Conservation (phyloP, 306 rosid species). For the Rosa lucieae region DNA sequence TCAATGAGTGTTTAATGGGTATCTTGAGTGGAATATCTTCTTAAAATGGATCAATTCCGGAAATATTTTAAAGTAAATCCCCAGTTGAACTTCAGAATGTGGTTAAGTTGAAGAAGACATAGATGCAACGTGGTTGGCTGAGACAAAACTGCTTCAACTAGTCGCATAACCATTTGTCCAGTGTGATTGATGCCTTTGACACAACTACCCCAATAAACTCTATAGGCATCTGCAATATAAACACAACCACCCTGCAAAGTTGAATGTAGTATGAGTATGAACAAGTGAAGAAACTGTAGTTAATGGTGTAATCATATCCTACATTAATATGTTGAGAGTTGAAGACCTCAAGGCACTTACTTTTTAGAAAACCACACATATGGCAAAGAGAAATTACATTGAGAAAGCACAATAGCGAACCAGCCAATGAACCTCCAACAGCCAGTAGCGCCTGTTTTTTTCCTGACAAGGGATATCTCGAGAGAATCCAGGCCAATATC, state of each 20-base stretch:
- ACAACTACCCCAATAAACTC: constrained; percentile 85
- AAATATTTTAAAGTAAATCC: no score
- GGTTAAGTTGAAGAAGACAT: no score
- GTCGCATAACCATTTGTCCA: constrained; percentile 83
- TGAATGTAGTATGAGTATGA: constrained; percentile 13
- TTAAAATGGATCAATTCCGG: no score
- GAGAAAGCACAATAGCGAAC: constrained; percentile 92
- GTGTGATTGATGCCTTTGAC: constrained; percentile 51
- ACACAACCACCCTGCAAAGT: constrained; percentile 72
- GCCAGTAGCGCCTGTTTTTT: constrained; percentile 64
- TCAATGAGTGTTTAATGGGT: no score
- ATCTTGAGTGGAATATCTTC: no score
- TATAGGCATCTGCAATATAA: constrained; percentile 68
- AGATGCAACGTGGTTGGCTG: no score
- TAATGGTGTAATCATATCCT: not conserved
- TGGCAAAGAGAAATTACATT: constrained; percentile 53
- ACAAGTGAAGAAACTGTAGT: not conserved
- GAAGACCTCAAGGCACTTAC: not conserved
- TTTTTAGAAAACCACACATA: constrained; percentile 18
- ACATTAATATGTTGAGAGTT: not conserved
- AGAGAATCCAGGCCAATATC: no score
- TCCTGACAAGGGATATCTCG: no score
- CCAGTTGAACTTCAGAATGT: no score
- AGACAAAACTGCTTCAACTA: constrained; percentile 75
- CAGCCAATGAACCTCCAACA: constrained; percentile 87